Percentiles rank a stretch among this genome's conserved stretches.
Conservation (phyloP, 2,329 filamentous ascomycete species). For the Paecilomyces niveus region DNA sequence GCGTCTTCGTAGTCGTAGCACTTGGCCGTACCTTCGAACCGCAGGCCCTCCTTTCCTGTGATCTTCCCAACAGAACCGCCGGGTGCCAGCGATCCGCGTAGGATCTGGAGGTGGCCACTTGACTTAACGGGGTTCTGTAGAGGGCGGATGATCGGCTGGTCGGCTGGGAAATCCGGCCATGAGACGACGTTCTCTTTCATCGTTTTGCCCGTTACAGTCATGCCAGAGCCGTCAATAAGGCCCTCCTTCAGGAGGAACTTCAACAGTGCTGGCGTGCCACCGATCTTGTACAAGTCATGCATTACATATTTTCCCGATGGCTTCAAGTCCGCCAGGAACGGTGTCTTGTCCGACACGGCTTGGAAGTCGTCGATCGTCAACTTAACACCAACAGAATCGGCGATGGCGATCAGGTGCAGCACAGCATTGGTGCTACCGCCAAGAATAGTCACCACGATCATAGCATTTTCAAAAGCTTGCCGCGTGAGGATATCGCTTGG, state of each 20-base stretch:
- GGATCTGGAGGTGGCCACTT: constrained; percentile 61
- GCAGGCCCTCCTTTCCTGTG: constrained; percentile 60
- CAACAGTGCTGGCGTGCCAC: constrained; percentile 37
- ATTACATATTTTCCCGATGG: constrained; percentile 50
- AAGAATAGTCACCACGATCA: neutral
- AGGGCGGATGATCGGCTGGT: neutral
- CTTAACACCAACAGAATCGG: neutral
- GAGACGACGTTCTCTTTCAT: neutral
- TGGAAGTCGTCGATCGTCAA: constrained; percentile 46
- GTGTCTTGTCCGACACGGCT: constrained; percentile 61
- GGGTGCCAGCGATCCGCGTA: constrained; percentile 59
- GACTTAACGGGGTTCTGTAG: neutral
- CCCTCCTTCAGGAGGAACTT: constrained; percentile 29
- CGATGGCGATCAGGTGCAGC: neutral
- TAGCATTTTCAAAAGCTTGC: neutral
- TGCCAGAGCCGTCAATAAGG: neutral
- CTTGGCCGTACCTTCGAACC: constrained; percentile 57
- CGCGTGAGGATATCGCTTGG: neutral
- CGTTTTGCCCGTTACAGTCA: neutral
- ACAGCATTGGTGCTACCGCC: neutral
- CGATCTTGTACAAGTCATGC: constrained; percentile 37
- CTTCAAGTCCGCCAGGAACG: constrained; percentile 64
- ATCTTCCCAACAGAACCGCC: constrained; percentile 63
- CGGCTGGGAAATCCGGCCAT: neutral
- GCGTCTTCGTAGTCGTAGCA: constrained; percentile 60